phyloP scores from a whole-genome alignment of 306 rosid species.

The Canavalia gladiata region DNA sequence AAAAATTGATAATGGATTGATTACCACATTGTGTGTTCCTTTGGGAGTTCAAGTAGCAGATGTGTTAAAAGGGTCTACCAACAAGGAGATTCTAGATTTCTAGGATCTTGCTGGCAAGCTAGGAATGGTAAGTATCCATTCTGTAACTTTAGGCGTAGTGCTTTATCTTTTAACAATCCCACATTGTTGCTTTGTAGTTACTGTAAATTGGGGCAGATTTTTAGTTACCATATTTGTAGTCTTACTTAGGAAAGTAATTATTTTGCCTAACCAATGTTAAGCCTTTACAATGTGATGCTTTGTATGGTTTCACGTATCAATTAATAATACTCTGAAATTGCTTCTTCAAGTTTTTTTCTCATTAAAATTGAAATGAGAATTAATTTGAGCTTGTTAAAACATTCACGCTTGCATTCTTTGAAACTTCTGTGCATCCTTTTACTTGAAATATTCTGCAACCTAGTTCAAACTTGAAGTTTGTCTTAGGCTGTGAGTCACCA shows the following conservation, averaged over 20 bases:
- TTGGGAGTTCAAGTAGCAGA: not conserved
- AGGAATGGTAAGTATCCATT: not conserved
- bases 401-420: not conserved
- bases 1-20: not conserved
- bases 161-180: not conserved
- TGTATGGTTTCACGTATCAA: not conserved
- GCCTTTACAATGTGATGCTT: not conserved
- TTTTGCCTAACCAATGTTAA: not conserved
- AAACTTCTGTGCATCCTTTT: not conserved
- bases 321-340: not conserved
- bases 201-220: not conserved
- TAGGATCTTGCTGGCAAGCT: not conserved
- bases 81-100: not conserved
- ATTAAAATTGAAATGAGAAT: not conserved
- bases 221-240: not conserved
- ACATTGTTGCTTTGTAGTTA: not conserved
- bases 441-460: constrained; percentile 1
- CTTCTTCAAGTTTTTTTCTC: not conserved
- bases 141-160: not conserved
- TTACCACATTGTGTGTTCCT: not conserved
- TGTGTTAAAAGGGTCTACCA: not conserved
- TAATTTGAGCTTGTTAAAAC: not conserved
- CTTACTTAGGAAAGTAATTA: not conserved
- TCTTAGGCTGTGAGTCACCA: not conserved
- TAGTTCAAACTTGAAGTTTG: not conserved